phyloP scores from a whole-genome alignment of 2,329 filamentous ascomycete species.

The Sclerotinia trifoliorum region DNA sequence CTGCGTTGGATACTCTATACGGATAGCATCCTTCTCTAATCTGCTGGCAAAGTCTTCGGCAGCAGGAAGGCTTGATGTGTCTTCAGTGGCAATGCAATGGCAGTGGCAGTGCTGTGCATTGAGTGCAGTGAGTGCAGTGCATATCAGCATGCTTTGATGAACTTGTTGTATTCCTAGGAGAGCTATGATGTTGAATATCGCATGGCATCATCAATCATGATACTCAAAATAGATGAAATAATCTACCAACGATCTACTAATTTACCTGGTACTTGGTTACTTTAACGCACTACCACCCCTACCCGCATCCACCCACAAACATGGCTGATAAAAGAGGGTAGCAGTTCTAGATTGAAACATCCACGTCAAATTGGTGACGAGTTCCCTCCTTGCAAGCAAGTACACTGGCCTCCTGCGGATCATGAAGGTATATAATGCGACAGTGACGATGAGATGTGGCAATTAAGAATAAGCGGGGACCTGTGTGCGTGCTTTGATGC shows the following conservation, averaged over 20 bases:
- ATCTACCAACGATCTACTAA: not conserved
- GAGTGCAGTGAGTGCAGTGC: not conserved
- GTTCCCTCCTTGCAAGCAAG: not conserved
- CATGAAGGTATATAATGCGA: not conserved
- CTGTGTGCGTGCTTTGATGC: not conserved
- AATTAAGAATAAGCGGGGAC: not conserved
- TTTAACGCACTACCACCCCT: not conserved
- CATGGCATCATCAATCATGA: not conserved
- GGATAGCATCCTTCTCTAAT: not conserved
- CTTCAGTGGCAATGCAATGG: not conserved
- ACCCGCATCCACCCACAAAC: not conserved
- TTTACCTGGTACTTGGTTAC: not conserved
- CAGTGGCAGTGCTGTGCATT: too few relatives aligned
- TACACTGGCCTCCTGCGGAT: not conserved
- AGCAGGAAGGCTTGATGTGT: conserved; percentile 11
- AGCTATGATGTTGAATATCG: not conserved
- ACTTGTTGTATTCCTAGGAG: not conserved
- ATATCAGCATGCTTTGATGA: not conserved
- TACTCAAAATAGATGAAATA: conserved; percentile 4
- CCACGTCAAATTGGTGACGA: not conserved
- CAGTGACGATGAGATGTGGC: not conserved
- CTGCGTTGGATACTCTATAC: not conserved
- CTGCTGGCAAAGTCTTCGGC: conserved; percentile 5
- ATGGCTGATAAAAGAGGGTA: conserved; percentile 3
- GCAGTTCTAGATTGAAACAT: not conserved